Base-by-base conservation (phyloP, 2,329 filamentous ascomycete species). In the Oidium heveae region DNA sequence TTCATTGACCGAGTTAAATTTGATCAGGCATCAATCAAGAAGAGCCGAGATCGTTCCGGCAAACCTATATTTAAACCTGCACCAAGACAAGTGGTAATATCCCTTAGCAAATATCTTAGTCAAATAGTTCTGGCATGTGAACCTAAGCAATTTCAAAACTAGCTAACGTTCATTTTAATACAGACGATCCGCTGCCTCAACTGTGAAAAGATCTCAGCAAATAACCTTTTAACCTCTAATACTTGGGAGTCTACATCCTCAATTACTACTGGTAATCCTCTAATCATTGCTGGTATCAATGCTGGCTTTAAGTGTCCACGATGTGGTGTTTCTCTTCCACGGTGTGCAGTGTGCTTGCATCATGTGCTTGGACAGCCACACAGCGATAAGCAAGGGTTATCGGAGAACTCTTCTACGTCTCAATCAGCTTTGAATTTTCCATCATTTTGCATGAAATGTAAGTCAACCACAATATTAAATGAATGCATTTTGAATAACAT, bases 1-100 rank as follows among this genome's bases (percentile, higher is more conserved):
- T 88, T 85, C 68, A 77, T 83, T 58, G 75, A 84, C 59, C 78
- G 84, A 50, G 82, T 83, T 55, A 82, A 81, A 61, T 89, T 87
- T 67, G 81, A 85, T 60, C 82, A 84, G 57, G 80, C 84, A 64
- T 83, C 84, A 62, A 85, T 81, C 24, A 77, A 79, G 58, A 75
- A 75, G 59, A 82, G 80, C 51, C 67, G 69, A 59, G 77, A 80
- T 56, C 75, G 76, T 54, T 74, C 79, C 54, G 82, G 81, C 43
- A 66, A 68, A 8, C 76, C 76, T n/a, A 74, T 76, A 8, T 73
- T 84, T 59, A 77, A 77, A 56, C 74, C 80, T 0, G 74, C 80
- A 0, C 77, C 76, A 1, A 72, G 80, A 34, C 83, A 86, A 66
- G 76, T 89, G 54, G 50, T 52, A 52, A 24, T 15, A 16, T 24